phyloP scores from a whole-genome alignment of 371 early-diverging fungal species.

The Mucor irregularis region DNA sequence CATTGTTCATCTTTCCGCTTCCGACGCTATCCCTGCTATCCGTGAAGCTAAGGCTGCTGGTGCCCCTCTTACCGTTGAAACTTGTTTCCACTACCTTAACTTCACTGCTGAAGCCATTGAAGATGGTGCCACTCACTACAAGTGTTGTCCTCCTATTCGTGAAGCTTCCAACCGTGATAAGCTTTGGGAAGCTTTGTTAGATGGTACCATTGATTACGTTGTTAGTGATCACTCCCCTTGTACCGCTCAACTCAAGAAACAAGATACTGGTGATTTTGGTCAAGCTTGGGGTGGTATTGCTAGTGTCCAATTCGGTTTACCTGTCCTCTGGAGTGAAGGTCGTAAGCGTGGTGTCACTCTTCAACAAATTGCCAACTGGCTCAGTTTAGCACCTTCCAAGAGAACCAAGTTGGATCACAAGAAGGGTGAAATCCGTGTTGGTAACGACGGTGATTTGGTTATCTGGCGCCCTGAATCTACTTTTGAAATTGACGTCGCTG shows the following conservation, averaged over 20 bases:
- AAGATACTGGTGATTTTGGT: slow-evolving; percentile 72
- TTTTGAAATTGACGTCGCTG: slow-evolving; percentile 52
- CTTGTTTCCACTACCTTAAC: slow-evolving; percentile 81
- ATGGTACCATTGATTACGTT: slow-evolving; percentile 81
- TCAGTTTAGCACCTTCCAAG: slow-evolving; percentile 66
- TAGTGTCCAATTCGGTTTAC: slow-evolving; percentile 79
- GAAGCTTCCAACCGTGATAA: slow-evolving; percentile 67
- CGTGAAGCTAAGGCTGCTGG: slow-evolving; percentile 72
- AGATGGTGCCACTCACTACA: slow-evolving; percentile 77
- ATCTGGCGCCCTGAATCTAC: slow-evolving; percentile 75
- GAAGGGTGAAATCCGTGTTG: slow-evolving; percentile 70
- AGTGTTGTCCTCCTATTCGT: slow-evolving; percentile 88
- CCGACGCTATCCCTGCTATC: slow-evolving; percentile 74
- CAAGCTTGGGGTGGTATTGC: slow-evolving; percentile 87
- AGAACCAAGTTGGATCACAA: slow-evolving; percentile 61
- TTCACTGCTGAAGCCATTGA: slow-evolving; percentile 72
- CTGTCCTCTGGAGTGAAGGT: slow-evolving; percentile 82
- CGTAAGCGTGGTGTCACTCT: slow-evolving; percentile 63
- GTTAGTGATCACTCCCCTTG: slow-evolving; percentile 88
- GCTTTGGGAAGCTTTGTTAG: slow-evolving; percentile 75
- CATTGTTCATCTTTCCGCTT: slow-evolving; percentile 81
- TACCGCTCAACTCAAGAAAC: slow-evolving; percentile 73
- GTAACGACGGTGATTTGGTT: slow-evolving; percentile 76
- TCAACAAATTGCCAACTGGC: slow-evolving; percentile 66
- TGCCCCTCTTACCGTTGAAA: slow-evolving; percentile 76